Evolutionary conservation across 495 filamentous ascomycete species (phyloP).

Genomic region (Margaritispora aquatica): DNA sequence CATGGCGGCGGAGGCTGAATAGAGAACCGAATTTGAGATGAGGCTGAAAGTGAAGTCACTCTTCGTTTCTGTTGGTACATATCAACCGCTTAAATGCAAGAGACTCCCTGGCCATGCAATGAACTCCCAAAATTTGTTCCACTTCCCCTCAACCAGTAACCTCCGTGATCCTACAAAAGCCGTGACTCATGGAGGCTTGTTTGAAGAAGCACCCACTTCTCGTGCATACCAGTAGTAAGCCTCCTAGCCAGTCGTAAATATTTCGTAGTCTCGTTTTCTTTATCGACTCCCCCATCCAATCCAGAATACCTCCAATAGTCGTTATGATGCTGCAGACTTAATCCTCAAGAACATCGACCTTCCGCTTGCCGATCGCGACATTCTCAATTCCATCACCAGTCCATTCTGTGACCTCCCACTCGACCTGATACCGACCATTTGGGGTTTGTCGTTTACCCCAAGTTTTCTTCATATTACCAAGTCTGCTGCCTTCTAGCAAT

Average conservation of each 20-base stretch:
- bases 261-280: background rate
- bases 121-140: background rate
- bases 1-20: background rate
- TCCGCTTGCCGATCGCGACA: constrained; percentile 45
- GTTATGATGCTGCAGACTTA: constrained; percentile 17
- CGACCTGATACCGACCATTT: constrained; percentile 55
- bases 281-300: background rate
- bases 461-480: constrained; percentile 59
- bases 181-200: background rate
- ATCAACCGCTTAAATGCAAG: background rate
- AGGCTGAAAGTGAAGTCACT: background rate
- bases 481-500: constrained; percentile 65
- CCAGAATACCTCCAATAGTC: background rate
- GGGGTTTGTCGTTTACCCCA: constrained; percentile 45
- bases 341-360: constrained; percentile 37
- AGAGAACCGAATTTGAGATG: background rate
- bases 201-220: background rate
- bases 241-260: background rate
- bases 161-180: background rate
- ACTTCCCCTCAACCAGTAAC: background rate
- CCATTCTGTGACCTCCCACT: constrained; percentile 85
- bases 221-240: background rate
- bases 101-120: background rate
- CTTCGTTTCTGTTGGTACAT: background rate
- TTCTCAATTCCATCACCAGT: constrained; percentile 47